Conservation (phyloP, 176 grass and related monocot species). For the Ensete ventricosum region DNA sequence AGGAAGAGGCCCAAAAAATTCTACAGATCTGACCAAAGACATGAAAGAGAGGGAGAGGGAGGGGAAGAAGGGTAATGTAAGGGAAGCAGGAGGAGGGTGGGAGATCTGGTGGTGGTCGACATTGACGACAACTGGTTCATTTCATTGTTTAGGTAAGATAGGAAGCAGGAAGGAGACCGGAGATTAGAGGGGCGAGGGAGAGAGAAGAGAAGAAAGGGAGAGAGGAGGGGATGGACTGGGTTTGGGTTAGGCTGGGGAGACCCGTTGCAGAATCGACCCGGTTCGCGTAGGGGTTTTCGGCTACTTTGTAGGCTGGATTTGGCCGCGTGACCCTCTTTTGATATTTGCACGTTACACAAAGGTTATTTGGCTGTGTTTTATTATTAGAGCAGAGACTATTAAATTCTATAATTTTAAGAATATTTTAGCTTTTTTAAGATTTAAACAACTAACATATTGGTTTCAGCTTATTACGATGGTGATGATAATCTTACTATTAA, state of each 20-base stretch:
- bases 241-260: no score
- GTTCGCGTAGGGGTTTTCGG: neutral
- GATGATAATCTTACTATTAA: no score
- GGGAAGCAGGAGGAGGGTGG: slow-evolving; percentile 10
- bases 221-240: neutral
- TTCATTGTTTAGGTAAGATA: slow-evolving; percentile 21
- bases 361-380: no score
- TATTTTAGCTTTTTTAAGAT: no score
- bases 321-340: no score
- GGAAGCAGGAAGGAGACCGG: slow-evolving; percentile 4
- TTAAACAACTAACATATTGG: no score
- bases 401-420: no score
- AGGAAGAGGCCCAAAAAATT: neutral
- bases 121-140: slow-evolving; percentile 10
- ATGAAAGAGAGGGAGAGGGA: neutral
- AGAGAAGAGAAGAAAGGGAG: slow-evolving; percentile 17
- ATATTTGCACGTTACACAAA: no score
- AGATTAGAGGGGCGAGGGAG: neutral
- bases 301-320: neutral
- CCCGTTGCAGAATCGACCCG: no score
- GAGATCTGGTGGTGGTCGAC: neutral
- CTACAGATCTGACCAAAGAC: neutral
- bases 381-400: no score
- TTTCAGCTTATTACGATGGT: no score
- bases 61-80: neutral